Evolutionary conservation across 192 early-diverging fungal species (phyloP), one percentile per base, ranked within the genome.

Genomic region (Allomyces javanicus): DNA sequence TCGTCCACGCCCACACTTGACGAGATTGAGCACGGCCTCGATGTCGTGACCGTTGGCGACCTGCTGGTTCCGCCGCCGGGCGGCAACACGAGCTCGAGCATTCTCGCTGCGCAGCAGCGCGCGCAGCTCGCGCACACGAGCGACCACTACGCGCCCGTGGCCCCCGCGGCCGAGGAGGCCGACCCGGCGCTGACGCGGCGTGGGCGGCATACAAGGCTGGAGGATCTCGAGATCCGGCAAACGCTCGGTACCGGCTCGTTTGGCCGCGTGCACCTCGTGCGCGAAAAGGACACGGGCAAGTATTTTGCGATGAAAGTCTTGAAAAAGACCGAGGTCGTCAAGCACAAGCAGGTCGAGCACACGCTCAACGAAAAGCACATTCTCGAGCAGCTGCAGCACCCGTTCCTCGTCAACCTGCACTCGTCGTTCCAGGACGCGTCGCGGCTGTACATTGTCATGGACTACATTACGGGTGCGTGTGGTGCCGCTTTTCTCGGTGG

Each of bases 361-460:
- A 72, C 79, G 65, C 68, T 83, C 65, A 81, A 81, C 70, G 81
- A 83, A 67, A 81, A 81, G 68, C 75, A 80, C 66, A 81, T 83
- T 66, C 70, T 83, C 26, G 71, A 70, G 64, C 65, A 67, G 27
- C 70, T 79, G 65, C 74, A 71, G 27, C 77, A 78, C 69, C 69
- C 73, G 19, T 75, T 83, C 62, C 73, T 83, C 43, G 78, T 83
- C 14, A 77, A 81, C 66, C 64, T 83, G 17, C 79, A 75, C 68
- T 69, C 72, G 40, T 78, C 81, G 25, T 83, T 83, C 68, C 81
- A 83, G 67, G 75, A 74, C 22, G 66, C 73, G 55, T 72, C 69
- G 6, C 68, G 79, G 70, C 67, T 83, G 24, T 83, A 77, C 66
- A 81, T 83, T 74, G 75, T 82, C 33, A 72, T 81, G 70, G 79